Conservation (phyloP, 208 protist genomes). For the Leishmania braziliensis region DNA sequence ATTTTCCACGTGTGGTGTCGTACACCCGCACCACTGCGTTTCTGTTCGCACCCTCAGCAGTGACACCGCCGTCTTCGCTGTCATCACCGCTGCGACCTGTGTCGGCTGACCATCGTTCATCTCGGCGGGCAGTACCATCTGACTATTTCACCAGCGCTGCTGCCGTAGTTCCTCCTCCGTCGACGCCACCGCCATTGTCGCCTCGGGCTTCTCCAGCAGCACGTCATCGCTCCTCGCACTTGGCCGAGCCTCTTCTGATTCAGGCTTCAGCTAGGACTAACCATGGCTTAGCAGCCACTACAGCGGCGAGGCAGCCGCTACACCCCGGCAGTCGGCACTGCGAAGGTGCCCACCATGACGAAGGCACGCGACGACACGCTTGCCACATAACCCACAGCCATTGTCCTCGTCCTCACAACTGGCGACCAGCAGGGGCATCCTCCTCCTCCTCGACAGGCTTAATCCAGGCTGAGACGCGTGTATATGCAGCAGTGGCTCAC, state of each 20-base stretch:
- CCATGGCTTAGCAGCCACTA: background rate
- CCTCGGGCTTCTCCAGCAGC: background rate
- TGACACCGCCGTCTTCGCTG: background rate
- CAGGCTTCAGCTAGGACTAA: background rate
- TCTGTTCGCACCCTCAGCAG: conserved; percentile 8
- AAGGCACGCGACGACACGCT: background rate
- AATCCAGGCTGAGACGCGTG: background rate
- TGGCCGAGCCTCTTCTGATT: background rate
- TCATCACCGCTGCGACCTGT: background rate
- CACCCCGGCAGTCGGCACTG: background rate
- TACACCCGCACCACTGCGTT: conserved; percentile 28
- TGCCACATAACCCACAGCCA: background rate
- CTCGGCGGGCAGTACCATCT: background rate
- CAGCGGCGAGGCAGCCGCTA: background rate
- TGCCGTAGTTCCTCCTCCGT: background rate
- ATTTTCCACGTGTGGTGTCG: conserved; percentile 7
- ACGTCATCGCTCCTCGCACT: background rate
- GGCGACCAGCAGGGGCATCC: background rate
- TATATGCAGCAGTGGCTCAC: background rate
- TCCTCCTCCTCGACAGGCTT: background rate
- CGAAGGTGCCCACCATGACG: background rate
- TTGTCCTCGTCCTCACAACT: background rate
- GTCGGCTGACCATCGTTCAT: background rate
- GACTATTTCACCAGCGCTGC: background rate
- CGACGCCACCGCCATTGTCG: background rate